These are phyloP conservation scores for Salix brachista DNA, from an alignment of 345 rosid genomes.

Conservation along the genomic window DNA sequence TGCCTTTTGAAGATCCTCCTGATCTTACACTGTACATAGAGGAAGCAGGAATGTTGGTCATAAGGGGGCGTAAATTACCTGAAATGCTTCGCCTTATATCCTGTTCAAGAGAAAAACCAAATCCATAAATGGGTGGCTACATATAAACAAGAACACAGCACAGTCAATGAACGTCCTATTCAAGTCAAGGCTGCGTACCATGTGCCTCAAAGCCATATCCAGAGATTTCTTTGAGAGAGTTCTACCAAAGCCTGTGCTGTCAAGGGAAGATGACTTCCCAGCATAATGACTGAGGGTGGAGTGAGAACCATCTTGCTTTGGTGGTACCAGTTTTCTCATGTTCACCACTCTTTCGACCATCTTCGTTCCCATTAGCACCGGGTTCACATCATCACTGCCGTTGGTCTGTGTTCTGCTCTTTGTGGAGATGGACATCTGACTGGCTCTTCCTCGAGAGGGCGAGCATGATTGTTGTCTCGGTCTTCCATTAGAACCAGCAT, in stretches of 20 bases:
- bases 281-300: conserved; percentile 27
- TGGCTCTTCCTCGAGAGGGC: conserved; percentile 22
- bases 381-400: conserved; percentile 22
- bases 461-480: conserved; percentile 26
- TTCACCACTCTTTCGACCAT: conserved; percentile 33
- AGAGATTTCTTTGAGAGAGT: conserved; percentile 28
- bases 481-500: conserved; percentile 26
- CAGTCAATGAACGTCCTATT: too few relatives aligned
- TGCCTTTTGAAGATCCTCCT: conserved; percentile 26
- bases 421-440: not conserved
- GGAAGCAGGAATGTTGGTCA: conserved; percentile 70
- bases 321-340: conserved; percentile 29
- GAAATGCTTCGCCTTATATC: conserved; percentile 25
- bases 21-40: conserved; percentile 37
- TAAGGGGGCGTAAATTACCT: conserved; percentile 28
- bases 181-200: conserved; percentile 12
- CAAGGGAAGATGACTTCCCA: conserved; percentile 20
- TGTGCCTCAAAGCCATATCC: conserved; percentile 32
- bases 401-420: conserved; percentile 13
- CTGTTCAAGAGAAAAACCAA: conserved; percentile 13
- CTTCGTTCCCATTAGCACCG: conserved; percentile 26
- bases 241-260: conserved; percentile 26
- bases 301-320: conserved; percentile 35
- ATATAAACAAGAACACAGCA: not conserved
- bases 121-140: not conserved